Percentiles rank a stretch among this genome's conserved stretches.
These are phyloP conservation scores for Myriosclerotinia duriaeana DNA, from an alignment of 2,329 filamentous ascomycete species.

Conservation along the genomic window DNA sequence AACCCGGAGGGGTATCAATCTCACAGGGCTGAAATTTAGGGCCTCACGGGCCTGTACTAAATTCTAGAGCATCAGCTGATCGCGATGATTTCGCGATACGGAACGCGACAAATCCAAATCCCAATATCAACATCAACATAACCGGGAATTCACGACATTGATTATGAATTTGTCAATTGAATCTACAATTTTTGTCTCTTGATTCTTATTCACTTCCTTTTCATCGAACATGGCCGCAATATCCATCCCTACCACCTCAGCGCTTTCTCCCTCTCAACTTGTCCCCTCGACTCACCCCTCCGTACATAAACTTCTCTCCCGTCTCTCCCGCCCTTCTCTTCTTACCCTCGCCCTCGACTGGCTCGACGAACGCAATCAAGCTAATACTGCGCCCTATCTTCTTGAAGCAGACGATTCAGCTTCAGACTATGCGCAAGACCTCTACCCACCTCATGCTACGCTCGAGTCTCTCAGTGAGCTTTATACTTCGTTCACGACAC, in stretches of 20 bases:
- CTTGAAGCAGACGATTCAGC: conserved; percentile 47
- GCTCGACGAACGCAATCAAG: conserved; percentile 66
- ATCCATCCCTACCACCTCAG: conserved; percentile 68
- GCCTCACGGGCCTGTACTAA: neutral
- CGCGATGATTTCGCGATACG: conserved; percentile 16
- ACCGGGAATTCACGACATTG: neutral
- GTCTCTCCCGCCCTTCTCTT: conserved; percentile 70
- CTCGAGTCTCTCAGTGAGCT: conserved; percentile 65
- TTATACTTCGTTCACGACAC: conserved; percentile 60
- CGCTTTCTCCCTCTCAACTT: conserved; percentile 68
- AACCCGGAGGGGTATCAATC: neutral
- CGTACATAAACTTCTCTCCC: conserved; percentile 64
- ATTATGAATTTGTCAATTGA: neutral
- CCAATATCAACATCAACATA: neutral
- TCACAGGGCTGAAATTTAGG: neutral
- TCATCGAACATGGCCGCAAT: conserved; percentile 38
- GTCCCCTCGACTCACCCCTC: conserved; percentile 64
- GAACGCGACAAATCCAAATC: neutral
- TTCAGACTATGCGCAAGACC: conserved; percentile 58
- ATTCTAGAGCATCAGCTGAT: conserved; percentile 16
- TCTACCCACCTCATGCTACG: conserved; percentile 67
- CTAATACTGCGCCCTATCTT: conserved; percentile 60
- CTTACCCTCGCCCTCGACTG: conserved; percentile 73
- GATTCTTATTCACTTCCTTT: neutral
- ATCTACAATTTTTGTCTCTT: neutral